These are phyloP conservation scores for Hysterium pulicare DNA, from an alignment of 2,329 filamentous ascomycete species.

Conservation along the genomic window DNA sequence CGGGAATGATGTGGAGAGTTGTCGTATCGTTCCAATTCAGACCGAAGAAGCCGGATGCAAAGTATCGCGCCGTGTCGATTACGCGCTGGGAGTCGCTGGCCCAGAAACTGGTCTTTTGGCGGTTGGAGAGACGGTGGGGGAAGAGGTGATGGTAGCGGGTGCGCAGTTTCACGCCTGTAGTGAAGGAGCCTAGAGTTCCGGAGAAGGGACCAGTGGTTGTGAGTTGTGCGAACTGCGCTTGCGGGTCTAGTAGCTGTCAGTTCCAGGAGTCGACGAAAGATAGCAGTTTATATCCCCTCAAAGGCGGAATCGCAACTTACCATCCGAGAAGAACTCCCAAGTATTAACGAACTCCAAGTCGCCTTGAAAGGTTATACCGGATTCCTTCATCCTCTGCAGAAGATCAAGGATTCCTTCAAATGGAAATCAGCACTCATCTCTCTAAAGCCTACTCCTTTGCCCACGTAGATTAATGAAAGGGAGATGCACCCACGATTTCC, in stretches of 20 bases:
- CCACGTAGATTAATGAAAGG: not conserved
- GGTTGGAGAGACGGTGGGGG: conserved; percentile 12
- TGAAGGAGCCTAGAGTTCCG: conserved; percentile 53
- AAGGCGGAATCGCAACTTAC: no score
- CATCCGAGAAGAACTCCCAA: conserved; percentile 54
- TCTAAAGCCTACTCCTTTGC: not conserved
- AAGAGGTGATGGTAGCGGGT: conserved; percentile 53
- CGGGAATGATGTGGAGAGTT: conserved; percentile 52
- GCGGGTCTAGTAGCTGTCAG: conserved; percentile 24
- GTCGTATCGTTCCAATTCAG: conserved; percentile 44
- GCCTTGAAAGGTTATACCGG: conserved; percentile 44
- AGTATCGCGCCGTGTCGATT: conserved; percentile 55
- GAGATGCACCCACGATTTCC: conserved; percentile 45
- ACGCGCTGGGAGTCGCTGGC: conserved; percentile 54
- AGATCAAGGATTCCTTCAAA: conserved; percentile 47
- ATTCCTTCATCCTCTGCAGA: conserved; percentile 44
- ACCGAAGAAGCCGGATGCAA: conserved; percentile 55
- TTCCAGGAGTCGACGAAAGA: no score
- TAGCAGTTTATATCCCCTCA: no score
- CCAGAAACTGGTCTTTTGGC: conserved; percentile 47
- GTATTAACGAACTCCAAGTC: conserved; percentile 52
- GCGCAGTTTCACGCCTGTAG: conserved; percentile 52
- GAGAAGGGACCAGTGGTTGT: conserved; percentile 56
- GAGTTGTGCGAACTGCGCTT: conserved; percentile 50
- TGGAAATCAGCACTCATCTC: conserved; percentile 10